Evolutionary conservation across 345 rosid genomes (phyloP), one percentile per base, ranked within the genome.

Genomic region (Anastatica hierochuntica): DNA sequence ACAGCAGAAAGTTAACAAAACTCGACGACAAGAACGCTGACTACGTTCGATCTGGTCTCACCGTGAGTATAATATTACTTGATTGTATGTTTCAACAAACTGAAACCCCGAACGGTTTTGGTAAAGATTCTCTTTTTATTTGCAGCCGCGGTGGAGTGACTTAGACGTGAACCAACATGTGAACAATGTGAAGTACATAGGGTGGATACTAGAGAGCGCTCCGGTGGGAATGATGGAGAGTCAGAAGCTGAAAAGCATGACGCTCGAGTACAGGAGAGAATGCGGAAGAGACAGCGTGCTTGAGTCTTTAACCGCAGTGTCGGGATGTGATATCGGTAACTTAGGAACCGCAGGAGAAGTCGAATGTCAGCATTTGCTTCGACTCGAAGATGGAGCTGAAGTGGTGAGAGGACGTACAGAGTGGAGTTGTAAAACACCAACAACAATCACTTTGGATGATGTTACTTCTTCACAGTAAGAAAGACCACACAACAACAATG

Each of bases 161-260:
- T 51, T 94, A 45, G 99, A 94, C 79, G 83, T 88, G 64, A 94
- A 94, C 74, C 97, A 94, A 67, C 99, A 94, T 68, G 99, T 88
- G 42, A 94, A 88, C 73, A 94, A 94, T 75, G 99, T 88, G 56
- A 94, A 94, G 72, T 94, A 94, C 78, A 73, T 94, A 5, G 89
- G 90, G 49, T 94, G 99, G 99, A 83, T 88, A 42, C 85, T 94
- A 12, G 99, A 94, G 96, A 80, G 99, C 72, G 89, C 97, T 74
- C 99, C 99, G 0, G 77, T 58, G 56, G 64, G 76, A 41, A 74
- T 94, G 49, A 72, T 88, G 74, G 99, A 94, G 94, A 76, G 66
- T 29, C 88, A 80, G 46, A 82, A 83, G 76, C 97, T 94, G 39
- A 70, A 77, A 7, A 57, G 85, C 67, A 61, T 94, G 73, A 82